These are phyloP conservation scores for Panicum hallii DNA, from an alignment of 202 grass and related monocot species.

Conservation along the genomic window DNA sequence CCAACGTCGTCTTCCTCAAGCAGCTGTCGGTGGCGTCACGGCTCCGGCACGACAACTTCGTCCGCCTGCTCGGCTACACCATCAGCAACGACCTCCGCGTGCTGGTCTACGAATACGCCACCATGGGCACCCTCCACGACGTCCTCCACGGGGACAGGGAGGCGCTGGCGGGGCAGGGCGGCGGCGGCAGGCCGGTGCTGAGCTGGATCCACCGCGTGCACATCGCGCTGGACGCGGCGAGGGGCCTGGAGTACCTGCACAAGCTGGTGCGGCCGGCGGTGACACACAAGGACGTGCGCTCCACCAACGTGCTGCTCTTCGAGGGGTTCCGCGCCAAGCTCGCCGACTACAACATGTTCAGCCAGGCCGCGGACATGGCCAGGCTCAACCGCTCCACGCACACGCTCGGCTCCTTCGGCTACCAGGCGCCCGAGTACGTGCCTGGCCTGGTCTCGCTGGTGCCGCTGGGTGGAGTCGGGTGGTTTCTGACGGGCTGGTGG, in stretches of 20 bases:
- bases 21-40: constrained; percentile 65
- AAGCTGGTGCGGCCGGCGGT: constrained; percentile 58
- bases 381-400: constrained; percentile 64
- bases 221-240: constrained; percentile 75
- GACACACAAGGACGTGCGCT: constrained; percentile 71
- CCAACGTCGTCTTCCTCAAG: constrained; percentile 57
- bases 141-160: constrained; percentile 58
- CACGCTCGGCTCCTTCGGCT: constrained; percentile 75
- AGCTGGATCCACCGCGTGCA: constrained; percentile 64
- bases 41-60: constrained; percentile 64
- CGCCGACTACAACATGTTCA: constrained; percentile 81
- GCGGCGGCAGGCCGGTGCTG: constrained; percentile 41
- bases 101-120: constrained; percentile 69
- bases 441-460: background rate
- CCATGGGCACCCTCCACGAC: constrained; percentile 77
- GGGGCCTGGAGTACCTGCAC: constrained; percentile 88
- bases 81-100: constrained; percentile 55
- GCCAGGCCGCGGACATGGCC: constrained; percentile 70
- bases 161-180: constrained; percentile 10
- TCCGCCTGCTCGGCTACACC: constrained; percentile 69
- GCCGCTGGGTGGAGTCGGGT: background rate
- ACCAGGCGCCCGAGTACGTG: constrained; percentile 79
- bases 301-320: constrained; percentile 84
- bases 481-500: background rate
- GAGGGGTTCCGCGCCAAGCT: constrained; percentile 70